Base-by-base conservation (phyloP, 495 filamentous ascomycete genomes). In the Monascus purpureus region DNA sequence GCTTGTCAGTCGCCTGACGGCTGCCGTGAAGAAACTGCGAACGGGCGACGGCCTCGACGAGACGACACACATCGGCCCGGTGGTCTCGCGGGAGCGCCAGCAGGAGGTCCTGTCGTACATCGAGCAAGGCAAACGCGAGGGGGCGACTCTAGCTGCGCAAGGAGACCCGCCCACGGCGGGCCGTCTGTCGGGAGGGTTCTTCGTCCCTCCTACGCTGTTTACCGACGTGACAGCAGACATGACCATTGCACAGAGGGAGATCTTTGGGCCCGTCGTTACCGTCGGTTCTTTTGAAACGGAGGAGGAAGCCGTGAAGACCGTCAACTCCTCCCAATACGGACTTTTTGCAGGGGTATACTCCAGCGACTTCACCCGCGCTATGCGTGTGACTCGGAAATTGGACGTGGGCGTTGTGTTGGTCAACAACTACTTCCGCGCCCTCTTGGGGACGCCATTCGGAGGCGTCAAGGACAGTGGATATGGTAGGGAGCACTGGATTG, bases 41-140 rank as follows among this genome's bases (percentile, higher is more conserved):
- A 68, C 96, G 3, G 90, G 90, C 4, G 78, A 94, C 49, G 90
- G 90, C 2, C 63, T 76, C 16, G 75, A 88, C 37, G 67, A 73
- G 40, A 67, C 54, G 13, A 95, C 87, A 8, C 77, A 90, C 32
- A 61, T 93, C 25, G 90, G 90, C 9, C 90, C 90, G 0, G 88
- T 97, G 25, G 68, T 97, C 38, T 93, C 86, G 4, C 74, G 70
- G 33, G 42, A n/a, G n/a, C n/a, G n/a, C n/a, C n/a, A n/a, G n/a
- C n/a, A n/a, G n/a, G n/a, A n/a, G n/a, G n/a, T n/a, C n/a, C n/a
- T n/a, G n/a, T n/a, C n/a, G n/a, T n/a, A n/a, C n/a, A n/a, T n/a
- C n/a, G n/a, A n/a, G n/a, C n/a, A n/a, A n/a, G n/a, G n/a, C n/a
- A n/a, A n/a, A n/a, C n/a, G n/a, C n/a, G n/a, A n/a, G n/a, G n/a